Percentiles rank a stretch among this genome's conserved stretches.
phyloP scores from a whole-genome alignment of 148 eudicot species.

The Polygonum aviculare region DNA sequence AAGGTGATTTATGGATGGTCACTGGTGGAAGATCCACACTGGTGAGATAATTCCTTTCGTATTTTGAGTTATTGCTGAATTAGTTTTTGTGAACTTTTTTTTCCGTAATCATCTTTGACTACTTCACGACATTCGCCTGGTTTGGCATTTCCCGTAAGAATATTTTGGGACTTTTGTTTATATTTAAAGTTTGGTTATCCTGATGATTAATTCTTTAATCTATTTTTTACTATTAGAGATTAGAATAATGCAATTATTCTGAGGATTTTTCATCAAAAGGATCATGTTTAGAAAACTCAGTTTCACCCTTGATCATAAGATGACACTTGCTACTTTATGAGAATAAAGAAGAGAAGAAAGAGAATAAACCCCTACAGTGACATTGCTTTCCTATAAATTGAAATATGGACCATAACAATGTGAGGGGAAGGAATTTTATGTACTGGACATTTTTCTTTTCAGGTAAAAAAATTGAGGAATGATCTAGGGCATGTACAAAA shows the following conservation, averaged over 20 bases:
- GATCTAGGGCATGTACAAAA: conserved; percentile 63
- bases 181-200: background rate
- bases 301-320: background rate
- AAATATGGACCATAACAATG: background rate
- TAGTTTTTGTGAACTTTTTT: background rate
- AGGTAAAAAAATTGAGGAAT: conserved; percentile 72
- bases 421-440: background rate
- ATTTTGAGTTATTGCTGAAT: background rate
- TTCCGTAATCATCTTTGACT: background rate
- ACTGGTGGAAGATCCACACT: conserved; percentile 58
- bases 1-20: conserved; percentile 73
- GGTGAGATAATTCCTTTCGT: conserved; percentile 38
- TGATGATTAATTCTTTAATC: background rate
- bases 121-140: background rate
- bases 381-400: background rate
- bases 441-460: background rate
- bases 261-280: background rate
- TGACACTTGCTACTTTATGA: background rate
- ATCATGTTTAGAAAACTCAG: background rate
- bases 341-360: background rate
- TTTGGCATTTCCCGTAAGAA: background rate
- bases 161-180: background rate
- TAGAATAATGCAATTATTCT: background rate
- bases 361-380: background rate
- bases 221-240: background rate